Conservation (phyloP, 306 rosid species). For the Inga oerstediana region DNA sequence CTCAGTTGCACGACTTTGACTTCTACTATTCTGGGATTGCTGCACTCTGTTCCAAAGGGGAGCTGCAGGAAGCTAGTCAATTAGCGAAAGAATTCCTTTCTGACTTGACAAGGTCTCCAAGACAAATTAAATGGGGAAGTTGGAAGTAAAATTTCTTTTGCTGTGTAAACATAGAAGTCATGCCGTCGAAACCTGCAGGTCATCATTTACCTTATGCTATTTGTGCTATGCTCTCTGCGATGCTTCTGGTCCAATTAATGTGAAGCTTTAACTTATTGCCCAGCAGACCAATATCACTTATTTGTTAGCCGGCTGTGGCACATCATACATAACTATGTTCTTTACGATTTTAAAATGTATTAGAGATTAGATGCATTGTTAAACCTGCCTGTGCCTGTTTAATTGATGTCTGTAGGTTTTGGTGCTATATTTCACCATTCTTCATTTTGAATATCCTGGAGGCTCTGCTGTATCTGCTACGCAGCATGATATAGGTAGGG, state of each 20-base stretch:
- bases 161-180: slow-evolving; percentile 26
- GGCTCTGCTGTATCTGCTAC: slow-evolving; percentile 8
- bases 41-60: slow-evolving; percentile 76
- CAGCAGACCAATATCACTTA: slow-evolving; percentile 10
- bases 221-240: not conserved
- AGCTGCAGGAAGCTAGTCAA: slow-evolving; percentile 70
- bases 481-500: not conserved
- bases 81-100: slow-evolving; percentile 66
- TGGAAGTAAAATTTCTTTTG: slow-evolving; percentile 1
- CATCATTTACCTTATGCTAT: not conserved
- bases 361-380: not conserved
- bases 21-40: slow-evolving; percentile 62
- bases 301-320: slow-evolving; percentile 25
- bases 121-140: slow-evolving; percentile 26
- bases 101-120: slow-evolving; percentile 40
- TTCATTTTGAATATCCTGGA: slow-evolving; percentile 12
- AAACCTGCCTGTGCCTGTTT: not conserved
- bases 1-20: slow-evolving; percentile 50
- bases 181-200: slow-evolving; percentile 37
- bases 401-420: not conserved
- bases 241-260: slow-evolving; percentile 24
- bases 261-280: slow-evolving; percentile 10
- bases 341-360: not conserved
- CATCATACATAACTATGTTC: slow-evolving; percentile 10
- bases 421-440: slow-evolving; percentile 16